Base-by-base conservation (phyloP, 2,329 filamentous ascomycete genomes). In the Ceratocystiopsis minuta region DNA sequence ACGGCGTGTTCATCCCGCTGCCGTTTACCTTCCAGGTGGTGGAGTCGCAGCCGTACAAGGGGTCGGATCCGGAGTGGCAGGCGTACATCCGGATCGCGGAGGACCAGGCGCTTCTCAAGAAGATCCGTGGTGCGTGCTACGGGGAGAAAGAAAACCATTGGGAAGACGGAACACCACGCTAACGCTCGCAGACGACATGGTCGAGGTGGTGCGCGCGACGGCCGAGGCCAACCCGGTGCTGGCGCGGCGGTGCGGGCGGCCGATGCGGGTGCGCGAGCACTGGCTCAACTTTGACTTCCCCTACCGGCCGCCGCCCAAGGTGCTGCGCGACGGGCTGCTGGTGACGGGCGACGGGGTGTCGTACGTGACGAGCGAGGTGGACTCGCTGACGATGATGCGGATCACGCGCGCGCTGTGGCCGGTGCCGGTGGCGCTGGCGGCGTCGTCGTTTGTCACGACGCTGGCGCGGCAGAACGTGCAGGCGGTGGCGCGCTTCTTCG, bases 281-380 rank as follows among this genome's bases (percentile, higher is more conserved):
- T 79, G 74, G 75, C 60, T 81, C 24, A 67, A 78, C 35, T 60
- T 78, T 20, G 64, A 74, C 39, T 80, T 71, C 47, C 77, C 77
- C 0, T 56, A 58, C 36, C 60, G 59, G 33, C 70, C 75, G 36
- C 75, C 77, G 2, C 74, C 76, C 6, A 66, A 64, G 42, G 76
- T 72, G 43, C 62, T 67, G 45, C 66, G 72, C 44, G 67, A 66
- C 24, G 41, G 45, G 1, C 37, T 49, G 16, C 34, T 50, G 15
- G 16, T 48, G 16, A 40, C 37, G 12, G 11, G 34, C 16, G 43
- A 43, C 9, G 42, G 49, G 9, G 34, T 49, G 16, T 45, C 39
- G 28, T 35, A 41, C 12, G 43, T 46, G 14, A 44, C 42, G 16
- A 37, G 41, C 36, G 45, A 50, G 43, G 41, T 49, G n/a, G 47